Base-by-base conservation (phyloP, 208 protist species). In the Leishmania tarentolae region DNA sequence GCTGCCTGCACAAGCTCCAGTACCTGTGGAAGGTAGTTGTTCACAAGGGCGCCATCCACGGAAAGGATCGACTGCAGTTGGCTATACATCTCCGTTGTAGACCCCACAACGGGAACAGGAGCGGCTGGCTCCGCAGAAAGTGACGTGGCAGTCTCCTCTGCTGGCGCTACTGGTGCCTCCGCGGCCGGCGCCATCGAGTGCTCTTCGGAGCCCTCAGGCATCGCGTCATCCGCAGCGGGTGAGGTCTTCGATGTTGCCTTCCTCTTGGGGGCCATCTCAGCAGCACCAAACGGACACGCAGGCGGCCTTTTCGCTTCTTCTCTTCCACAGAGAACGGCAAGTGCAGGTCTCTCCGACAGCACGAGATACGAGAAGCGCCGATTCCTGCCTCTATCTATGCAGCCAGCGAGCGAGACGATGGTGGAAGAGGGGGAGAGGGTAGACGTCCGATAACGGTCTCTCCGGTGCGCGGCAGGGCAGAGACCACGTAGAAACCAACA, bases 201-300 rank as follows among this genome's bases (percentile, higher is more conserved):
- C 37, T 59, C 47, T 76, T 80, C 75, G 19, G 7, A 37, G 8
- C 19, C 7, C 21, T 46, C 52, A 46, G 24, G 70, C 70, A 28
- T 46, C 70, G 8, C 61, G 1, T 77, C 78, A 42, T 66, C 82
- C 52, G 63, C 52, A 13, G 77, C 21, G 9, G 77, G 61, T 31
- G 72, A 76, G 42, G 70, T 65, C 76, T 52, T 85, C 63, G 88
- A 66, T 31, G 71, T 69, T 5, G 83, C 66, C 87, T 89, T 93
- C 56, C 75, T 83, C 85, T 97, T 97, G 13, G 92, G 89, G 50
- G 92, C 78, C 94, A 95, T 97, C 6, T 52, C 70, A 11, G 9
- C 47, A n/a, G 68, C 24, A 50, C 68, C 24, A 52, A 37, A 35
- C 68, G 52, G 8, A 72, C 68, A 72, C 68, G 11, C 24, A 72